Evolutionary conservation across 73 alveolate species (phyloP).

Genomic region (Loxodes magnus): DNA sequence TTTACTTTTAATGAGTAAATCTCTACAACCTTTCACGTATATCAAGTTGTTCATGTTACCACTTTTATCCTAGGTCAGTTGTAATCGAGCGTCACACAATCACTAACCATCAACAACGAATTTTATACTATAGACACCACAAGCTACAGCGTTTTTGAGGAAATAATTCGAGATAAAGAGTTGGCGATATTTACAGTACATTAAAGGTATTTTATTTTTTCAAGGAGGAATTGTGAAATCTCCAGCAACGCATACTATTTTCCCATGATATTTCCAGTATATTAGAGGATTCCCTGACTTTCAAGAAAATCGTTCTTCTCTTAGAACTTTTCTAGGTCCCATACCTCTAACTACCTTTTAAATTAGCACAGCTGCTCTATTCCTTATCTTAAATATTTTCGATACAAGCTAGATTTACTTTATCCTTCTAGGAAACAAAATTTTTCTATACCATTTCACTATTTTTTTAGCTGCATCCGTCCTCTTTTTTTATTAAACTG

Average conservation of each 20-base stretch:
- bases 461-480: no score
- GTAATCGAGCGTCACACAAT: neutral
- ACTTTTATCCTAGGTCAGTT: neutral
- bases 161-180: neutral
- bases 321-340: no score
- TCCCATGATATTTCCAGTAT: constrained; percentile 5
- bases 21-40: neutral
- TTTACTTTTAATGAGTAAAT: neutral
- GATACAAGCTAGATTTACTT: no score
- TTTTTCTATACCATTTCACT: no score
- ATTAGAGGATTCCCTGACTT: no score
- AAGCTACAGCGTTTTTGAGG: neutral
- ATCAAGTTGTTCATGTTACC: constrained; percentile 7
- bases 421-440: no score
- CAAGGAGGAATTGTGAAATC: constrained; percentile 9
- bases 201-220: constrained; percentile 1
- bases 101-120: neutral
- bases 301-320: no score
- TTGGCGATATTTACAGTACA: neutral
- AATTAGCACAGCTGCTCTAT: no score
- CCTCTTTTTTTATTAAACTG: no score
- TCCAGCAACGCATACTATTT: neutral
- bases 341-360: no score
- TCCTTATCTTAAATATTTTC: no score
- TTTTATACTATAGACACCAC: constrained; percentile 4